Evolutionary conservation across 2,329 filamentous ascomycete genomes (phyloP), one percentile per base, ranked within the genome.

Genomic region (Cucurbitaria berberidis): DNA sequence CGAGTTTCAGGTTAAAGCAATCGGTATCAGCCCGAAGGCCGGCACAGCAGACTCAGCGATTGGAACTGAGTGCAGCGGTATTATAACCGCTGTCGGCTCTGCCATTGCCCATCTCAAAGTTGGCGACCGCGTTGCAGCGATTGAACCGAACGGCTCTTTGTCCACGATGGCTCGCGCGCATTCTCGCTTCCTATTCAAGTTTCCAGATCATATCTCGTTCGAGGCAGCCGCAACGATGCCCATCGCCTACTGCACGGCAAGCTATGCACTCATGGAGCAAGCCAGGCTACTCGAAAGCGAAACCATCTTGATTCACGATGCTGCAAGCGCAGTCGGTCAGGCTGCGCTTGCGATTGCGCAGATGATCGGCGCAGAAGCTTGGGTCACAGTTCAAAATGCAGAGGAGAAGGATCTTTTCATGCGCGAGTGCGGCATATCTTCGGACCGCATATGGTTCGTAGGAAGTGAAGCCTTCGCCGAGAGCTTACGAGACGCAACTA

Each of bases 1-100:
- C 10, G 74, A 76, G 27, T 62, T 77, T 26, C 63, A 70, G 39
- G 67, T 74, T 47, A 75, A 75, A 42, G 63, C 68, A 1, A 44
- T 66, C 13, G 59, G 57, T 3, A 21, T 64, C 30, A 67, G 63
- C 18, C 60, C 56, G 38, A 29, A 9, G 6, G 53, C 49, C 30
- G 16, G 34, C 2, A 11, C 19, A 4, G 16, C 40, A 30, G 18
- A 30, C 3, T 38, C 29, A 5, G 11, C 5, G 1, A 40, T 61
- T 11, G 59, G 59, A 2, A 45, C 57, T 19, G 51, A 55, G 26
- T 62, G 53, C 44, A 63, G 59, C 21, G 64, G 64, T 32, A 45
- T 62, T 10, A 48, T 60, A 1, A 34, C 51, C 5, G 56, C 45
- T 9, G 51, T 60, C 32, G 55, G 62, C 0, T 42, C 57, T 2